Evolutionary conservation across 2,329 filamentous ascomycete species (phyloP), one percentile per base, ranked within the genome.

Genomic region (Esteya vermicola): DNA sequence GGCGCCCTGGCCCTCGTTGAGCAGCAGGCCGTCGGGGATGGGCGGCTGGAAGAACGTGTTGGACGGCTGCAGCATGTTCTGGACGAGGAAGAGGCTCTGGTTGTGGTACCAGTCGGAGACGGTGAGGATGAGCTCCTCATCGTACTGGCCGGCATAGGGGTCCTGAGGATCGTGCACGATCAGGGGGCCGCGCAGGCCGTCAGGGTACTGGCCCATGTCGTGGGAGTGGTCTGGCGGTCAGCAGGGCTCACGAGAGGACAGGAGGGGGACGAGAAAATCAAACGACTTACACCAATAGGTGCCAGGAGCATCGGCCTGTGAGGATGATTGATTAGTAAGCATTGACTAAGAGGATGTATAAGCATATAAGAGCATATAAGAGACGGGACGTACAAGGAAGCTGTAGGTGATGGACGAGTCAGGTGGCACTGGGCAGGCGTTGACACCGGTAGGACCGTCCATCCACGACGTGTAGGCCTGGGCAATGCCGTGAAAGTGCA

Each of bases 171-270:
- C 75, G 38, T 75, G 66, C 12, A 81, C 63, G 41, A 81, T 71
- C 32, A 81, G 50, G 0, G 72, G 59, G 2, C 72, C 75, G 16
- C 76, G 71, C 33, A 80, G 61, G n/a, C 77, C 77, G 52, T 81
- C 77, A 0, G 76, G 74, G 48, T 80, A 81, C 50, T 80, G 75
- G 2, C 68, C 74, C 57, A 68, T 67, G 41, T 68, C 64, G 53
- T 81, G 78, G 1, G 72, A 77, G 55, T 82, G 78, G 47, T 79
- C 60, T 65, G 42, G 31, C 16, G 16, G 33, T 26, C 14, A 26
- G 33, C 22, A 4, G 19, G 3, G 23, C 8, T 14, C 12, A 14
- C 19, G 28, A 16, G 10, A n/a, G 18, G 19, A 13, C 18, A 21
- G 13, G 18, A 4, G 28, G 19, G 14, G 16, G 13, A 19, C 19